phyloP scores from a whole-genome alignment of 208 protist species.

The Kentomonas sorsogonicus region DNA sequence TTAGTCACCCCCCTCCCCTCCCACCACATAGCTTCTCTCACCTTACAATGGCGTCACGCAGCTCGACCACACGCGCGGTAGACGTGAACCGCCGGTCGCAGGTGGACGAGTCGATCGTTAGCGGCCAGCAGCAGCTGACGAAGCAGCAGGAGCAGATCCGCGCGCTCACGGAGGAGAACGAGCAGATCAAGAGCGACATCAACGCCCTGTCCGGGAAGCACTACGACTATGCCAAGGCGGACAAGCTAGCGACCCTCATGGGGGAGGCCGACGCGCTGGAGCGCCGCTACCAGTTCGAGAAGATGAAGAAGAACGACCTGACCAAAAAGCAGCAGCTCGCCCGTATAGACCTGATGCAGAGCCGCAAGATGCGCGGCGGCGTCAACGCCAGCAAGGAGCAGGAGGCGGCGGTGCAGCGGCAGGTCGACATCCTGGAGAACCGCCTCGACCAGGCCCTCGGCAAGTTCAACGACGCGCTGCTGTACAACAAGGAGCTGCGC shows the following conservation, averaged over 20 bases:
- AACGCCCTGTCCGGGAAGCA: constrained; percentile 46
- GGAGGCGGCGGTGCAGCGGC: constrained; percentile 81
- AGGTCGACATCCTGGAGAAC: constrained; percentile 94
- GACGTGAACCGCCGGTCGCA: constrained; percentile 58
- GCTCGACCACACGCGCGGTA: constrained; percentile 13
- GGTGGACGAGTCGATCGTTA: constrained; percentile 48
- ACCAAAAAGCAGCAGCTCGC: constrained; percentile 81
- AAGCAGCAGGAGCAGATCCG: constrained; percentile 79
- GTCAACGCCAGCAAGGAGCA: constrained; percentile 91
- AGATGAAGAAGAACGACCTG: constrained; percentile 88
- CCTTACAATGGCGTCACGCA: background rate
- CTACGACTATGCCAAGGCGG: constrained; percentile 85
- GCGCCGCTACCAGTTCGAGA: constrained; percentile 88
- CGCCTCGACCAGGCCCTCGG: constrained; percentile 92
- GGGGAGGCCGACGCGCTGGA: constrained; percentile 86
- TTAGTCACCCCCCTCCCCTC: background rate
- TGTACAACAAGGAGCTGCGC: constrained; percentile 93
- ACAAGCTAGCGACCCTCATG: constrained; percentile 78
- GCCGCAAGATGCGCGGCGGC: constrained; percentile 80
- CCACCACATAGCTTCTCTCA: background rate
- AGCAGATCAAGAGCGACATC: constrained; percentile 88
- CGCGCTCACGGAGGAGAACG: constrained; percentile 73
- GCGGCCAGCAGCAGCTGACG: constrained; percentile 47
- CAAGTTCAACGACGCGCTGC: constrained; percentile 95
- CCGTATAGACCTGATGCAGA: constrained; percentile 82